Base-by-base conservation (phyloP, 768 basidiomycete species). In the Mycena crocata region DNA sequence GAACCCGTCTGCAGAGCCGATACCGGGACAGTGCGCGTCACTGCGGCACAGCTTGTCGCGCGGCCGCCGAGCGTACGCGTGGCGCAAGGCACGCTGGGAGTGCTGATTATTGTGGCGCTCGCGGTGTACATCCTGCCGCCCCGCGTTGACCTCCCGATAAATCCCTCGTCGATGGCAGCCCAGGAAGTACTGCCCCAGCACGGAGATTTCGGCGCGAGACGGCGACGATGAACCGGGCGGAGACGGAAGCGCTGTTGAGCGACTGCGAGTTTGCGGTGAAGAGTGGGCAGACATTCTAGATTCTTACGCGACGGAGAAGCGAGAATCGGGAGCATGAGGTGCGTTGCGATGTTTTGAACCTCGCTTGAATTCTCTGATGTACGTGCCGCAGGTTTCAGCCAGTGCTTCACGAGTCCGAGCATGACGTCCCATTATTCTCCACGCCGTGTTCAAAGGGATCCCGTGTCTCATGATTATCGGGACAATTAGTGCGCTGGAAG, bases 141-240 rank as follows among this genome's bases (percentile, higher is more conserved):
- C 13, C 19, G 10, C 10, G 4, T 39, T 5, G 32, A 40, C 34
- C 37, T 66, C 19, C 64, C 64, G 19, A 44, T 57, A 26, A 39
- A 66, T 21, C 64, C 64, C 21, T 46, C 64, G 21, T 66, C 64
- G 34, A 58, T 66, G 14, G 64, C 64, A 0, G 56, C 64, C 7
- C 57, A 58, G 40, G 64, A 56, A 34, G 52, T 21, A 28, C 59
- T n/a, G 13, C 59, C 26, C 13, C 24, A n/a, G 30, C 45, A 9
- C 23, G 39, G 19, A 59, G 5, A 48, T 66, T 5, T 46, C 56
- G 6, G 31, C 5, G 21, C 44, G 64, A 66, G 21, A 64, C 62
- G 14, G 23, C 37, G n/a, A 64, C 54, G 23, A 21, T 39, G 24
- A 64, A 28, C 15, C 30, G 5, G 3, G 54, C 52, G 45, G 44